Percentiles rank a stretch among this genome's conserved stretches.
Evolutionary conservation across 345 rosid genomes (phyloP).

Genomic region (Brassica rapa): DNA sequence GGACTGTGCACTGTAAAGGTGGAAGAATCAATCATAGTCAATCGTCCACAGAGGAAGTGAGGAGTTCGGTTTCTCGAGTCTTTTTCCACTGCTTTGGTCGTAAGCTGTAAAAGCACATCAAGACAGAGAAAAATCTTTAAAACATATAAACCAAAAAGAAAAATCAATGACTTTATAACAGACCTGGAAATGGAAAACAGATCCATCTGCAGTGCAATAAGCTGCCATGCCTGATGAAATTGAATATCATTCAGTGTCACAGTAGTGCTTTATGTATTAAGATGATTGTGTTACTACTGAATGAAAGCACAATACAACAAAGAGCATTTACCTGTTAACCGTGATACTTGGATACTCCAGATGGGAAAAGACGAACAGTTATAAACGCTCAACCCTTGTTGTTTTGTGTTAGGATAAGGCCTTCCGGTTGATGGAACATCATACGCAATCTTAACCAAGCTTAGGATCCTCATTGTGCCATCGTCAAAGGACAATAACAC

Average conservation of each 20-base stretch:
- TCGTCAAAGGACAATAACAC: slow-evolving; percentile 70
- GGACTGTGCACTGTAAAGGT: slow-evolving; percentile 53
- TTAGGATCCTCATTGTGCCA: slow-evolving; percentile 69
- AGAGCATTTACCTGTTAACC: slow-evolving; percentile 55
- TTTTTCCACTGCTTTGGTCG: slow-evolving; percentile 70
- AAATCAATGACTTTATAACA: slow-evolving; percentile 24
- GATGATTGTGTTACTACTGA: neutral
- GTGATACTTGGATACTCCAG: slow-evolving; percentile 85
- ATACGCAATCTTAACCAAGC: slow-evolving; percentile 74
- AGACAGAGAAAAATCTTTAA: neutral
- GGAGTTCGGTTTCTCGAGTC: slow-evolving; percentile 66
- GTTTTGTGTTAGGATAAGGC: slow-evolving; percentile 58
- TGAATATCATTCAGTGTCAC: neutral
- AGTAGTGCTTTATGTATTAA: neutral
- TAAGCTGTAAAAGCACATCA: slow-evolving; percentile 51
- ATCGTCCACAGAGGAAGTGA: slow-evolving; percentile 65
- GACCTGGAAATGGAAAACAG: slow-evolving; percentile 66
- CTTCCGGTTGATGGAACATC: slow-evolving; percentile 77
- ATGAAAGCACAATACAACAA: neutral
- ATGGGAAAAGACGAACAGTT: slow-evolving; percentile 71
- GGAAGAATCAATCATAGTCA: slow-evolving; percentile 58
- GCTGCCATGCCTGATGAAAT: slow-evolving; percentile 71
- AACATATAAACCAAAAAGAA: neutral
- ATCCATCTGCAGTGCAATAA: slow-evolving; percentile 82
- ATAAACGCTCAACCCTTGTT: slow-evolving; percentile 63